These are phyloP conservation scores for Phytopythium oedochilum DNA, from an alignment of 352 stramenopile genomes.

Conservation along the genomic window DNA sequence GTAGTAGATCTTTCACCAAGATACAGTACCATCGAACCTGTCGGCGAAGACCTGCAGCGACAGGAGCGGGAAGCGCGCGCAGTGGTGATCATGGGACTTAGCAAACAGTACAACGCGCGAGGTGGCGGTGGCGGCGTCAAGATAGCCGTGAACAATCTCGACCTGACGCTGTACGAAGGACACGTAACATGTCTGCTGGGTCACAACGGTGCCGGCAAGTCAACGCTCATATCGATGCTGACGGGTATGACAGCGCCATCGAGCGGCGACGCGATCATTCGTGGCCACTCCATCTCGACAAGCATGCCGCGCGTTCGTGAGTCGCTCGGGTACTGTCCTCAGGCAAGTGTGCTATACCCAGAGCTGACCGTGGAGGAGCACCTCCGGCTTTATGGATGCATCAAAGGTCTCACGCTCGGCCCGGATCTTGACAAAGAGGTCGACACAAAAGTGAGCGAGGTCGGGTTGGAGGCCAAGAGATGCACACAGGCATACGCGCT, in stretches of 20 bases:
- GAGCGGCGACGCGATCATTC: conserved; percentile 47
- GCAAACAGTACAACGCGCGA: conserved; percentile 73
- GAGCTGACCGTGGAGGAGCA: conserved; percentile 96
- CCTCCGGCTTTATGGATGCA: conserved; percentile 89
- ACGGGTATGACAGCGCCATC: conserved; percentile 65
- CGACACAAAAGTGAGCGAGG: conserved; percentile 73
- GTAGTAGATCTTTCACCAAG: background rate
- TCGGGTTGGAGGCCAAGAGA: conserved; percentile 90
- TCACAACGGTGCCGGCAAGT: conserved; percentile 95
- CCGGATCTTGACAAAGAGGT: conserved; percentile 18
- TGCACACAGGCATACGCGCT: conserved; percentile 41
- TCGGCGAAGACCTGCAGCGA: conserved; percentile 31
- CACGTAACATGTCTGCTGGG: conserved; percentile 94
- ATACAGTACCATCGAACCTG: conserved; percentile 15
- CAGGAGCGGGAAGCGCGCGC: conserved; percentile 51
- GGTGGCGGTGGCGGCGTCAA: conserved; percentile 49
- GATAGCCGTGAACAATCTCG: conserved; percentile 83
- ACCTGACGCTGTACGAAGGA: conserved; percentile 88
- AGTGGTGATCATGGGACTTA: conserved; percentile 53
- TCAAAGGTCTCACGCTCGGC: conserved; percentile 79
- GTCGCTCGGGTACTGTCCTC: conserved; percentile 93
- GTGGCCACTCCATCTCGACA: conserved; percentile 43
- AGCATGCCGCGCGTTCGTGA: conserved; percentile 88
- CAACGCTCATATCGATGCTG: conserved; percentile 78
- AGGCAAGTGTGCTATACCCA: conserved; percentile 96